These are phyloP conservation scores for Ruellia speciosa DNA, from an alignment of 305 asterid species.

Conservation along the genomic window DNA sequence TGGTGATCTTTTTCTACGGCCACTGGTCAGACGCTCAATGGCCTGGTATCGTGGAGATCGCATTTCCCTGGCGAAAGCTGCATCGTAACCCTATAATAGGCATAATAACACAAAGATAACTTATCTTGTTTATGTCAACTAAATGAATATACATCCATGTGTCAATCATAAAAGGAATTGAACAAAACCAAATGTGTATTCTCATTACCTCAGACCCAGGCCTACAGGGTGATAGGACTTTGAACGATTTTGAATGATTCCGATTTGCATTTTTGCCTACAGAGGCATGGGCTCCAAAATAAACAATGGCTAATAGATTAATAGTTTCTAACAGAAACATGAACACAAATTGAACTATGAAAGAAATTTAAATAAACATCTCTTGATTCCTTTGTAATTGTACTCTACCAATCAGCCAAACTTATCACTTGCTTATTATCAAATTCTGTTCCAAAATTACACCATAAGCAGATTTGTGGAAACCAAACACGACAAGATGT, in stretches of 20 bases:
- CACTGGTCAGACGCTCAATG: slow-evolving; percentile 76
- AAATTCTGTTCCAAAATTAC: no score
- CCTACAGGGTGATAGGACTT: slow-evolving; percentile 40
- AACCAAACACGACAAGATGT: no score
- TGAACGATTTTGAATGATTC: slow-evolving; percentile 67
- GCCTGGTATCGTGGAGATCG: slow-evolving; percentile 98
- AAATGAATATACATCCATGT: slow-evolving; percentile 5
- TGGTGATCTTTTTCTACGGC: slow-evolving; percentile 53
- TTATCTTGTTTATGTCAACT: slow-evolving; percentile 19
- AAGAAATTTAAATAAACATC: no score
- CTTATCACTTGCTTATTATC: no score
- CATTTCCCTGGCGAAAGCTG: slow-evolving; percentile 77
- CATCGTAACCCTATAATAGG: slow-evolving; percentile 55
- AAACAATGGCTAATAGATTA: not conserved
- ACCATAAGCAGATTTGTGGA: no score
- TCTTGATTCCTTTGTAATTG: no score
- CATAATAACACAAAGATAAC: slow-evolving; percentile 27
- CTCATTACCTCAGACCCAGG: slow-evolving; percentile 56
- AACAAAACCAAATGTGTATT: not conserved
- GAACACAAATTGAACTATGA: no score
- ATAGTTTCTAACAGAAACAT: not conserved
- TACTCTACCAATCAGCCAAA: no score
- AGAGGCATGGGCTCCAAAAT: slow-evolving; percentile 22
- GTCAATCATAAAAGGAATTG: slow-evolving; percentile 9
- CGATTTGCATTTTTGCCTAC: slow-evolving; percentile 56